Evolutionary conservation across 495 filamentous ascomycete genomes (phyloP).

Genomic region (Talaromyces adpressus): DNA sequence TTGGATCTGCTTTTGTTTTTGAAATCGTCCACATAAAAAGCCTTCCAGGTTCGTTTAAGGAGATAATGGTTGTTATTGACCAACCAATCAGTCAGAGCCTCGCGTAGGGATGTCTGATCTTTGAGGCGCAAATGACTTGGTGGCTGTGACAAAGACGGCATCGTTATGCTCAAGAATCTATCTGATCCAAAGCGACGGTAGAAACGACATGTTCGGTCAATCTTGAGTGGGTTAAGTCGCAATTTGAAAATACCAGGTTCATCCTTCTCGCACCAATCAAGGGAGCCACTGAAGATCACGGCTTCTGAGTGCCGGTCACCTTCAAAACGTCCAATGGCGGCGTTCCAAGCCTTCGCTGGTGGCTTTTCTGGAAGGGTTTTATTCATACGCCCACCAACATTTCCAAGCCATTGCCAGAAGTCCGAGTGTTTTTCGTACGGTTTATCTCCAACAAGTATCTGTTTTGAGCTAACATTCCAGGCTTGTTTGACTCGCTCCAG

Average conservation of each 20-base stretch:
- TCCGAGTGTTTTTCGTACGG: conserved; percentile 22
- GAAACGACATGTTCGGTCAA: conserved; percentile 39
- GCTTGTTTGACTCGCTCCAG: conserved; percentile 30
- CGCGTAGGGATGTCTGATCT: conserved; percentile 20
- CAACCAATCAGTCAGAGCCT: conserved; percentile 36
- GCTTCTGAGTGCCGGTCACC: conserved; percentile 29
- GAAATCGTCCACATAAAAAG: conserved; percentile 39
- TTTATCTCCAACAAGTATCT: conserved; percentile 22
- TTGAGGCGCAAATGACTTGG: conserved; percentile 24
- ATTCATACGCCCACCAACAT: conserved; percentile 21
- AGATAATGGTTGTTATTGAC: conserved; percentile 32
- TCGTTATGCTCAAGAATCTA: conserved; percentile 35
- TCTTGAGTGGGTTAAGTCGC: conserved; percentile 33
- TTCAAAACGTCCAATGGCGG: conserved; percentile 25
- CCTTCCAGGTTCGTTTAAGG: conserved; percentile 38
- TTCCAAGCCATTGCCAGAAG: conserved; percentile 34
- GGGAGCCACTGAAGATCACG: conserved; percentile 33
- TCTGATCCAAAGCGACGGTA: conserved; percentile 43
- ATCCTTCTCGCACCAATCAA: conserved; percentile 30
- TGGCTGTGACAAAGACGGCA: conserved; percentile 30
- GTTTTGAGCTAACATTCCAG: conserved; percentile 27
- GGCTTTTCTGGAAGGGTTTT: conserved; percentile 32
- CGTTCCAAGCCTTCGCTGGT: conserved; percentile 33
- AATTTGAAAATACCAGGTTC: conserved; percentile 35
- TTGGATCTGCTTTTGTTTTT: conserved; percentile 26